Percentiles rank a stretch among this genome's conserved stretches.
Evolutionary conservation across 495 filamentous ascomycete genomes (phyloP).

Genomic region (Neurospora sp.): DNA sequence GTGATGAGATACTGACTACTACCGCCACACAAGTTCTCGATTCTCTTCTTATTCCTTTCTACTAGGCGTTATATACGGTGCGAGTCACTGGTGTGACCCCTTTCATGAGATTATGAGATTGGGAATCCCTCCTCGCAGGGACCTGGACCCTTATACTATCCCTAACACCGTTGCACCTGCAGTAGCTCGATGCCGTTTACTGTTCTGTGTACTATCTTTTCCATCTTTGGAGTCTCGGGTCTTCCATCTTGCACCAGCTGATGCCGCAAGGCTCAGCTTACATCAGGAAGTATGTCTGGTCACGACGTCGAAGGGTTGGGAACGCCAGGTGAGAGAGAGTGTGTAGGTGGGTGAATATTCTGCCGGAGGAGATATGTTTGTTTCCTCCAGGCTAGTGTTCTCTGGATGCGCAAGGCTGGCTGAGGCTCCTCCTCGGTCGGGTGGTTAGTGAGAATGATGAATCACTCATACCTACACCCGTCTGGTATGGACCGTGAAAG

Average conservation of each 20-base stretch:
- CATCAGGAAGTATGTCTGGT: not conserved
- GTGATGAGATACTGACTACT: not conserved
- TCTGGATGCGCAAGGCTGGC: not conserved
- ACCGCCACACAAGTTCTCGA: not conserved
- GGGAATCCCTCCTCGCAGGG: not conserved
- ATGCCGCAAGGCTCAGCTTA: not conserved
- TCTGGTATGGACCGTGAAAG: not conserved
- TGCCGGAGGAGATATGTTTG: not conserved
- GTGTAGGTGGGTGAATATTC: not conserved
- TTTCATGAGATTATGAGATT: not conserved
- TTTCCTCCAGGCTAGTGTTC: not conserved
- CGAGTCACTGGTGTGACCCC: not conserved
- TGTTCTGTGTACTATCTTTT: not conserved
- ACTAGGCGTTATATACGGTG: not conserved
- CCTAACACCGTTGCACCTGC: not conserved
- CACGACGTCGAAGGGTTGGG: not conserved
- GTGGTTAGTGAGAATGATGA: not conserved
- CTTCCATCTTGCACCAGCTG: not conserved
- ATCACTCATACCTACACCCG: not conserved
- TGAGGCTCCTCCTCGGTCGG: not conserved
- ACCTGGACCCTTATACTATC: not conserved
- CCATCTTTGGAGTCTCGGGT: not conserved
- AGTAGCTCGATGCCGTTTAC: not conserved
- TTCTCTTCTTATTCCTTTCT: not conserved
- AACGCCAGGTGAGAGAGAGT: not conserved